These are phyloP conservation scores for Calonectria naviculata DNA, from an alignment of 2,329 filamentous ascomycete genomes.

Conservation along the genomic window DNA sequence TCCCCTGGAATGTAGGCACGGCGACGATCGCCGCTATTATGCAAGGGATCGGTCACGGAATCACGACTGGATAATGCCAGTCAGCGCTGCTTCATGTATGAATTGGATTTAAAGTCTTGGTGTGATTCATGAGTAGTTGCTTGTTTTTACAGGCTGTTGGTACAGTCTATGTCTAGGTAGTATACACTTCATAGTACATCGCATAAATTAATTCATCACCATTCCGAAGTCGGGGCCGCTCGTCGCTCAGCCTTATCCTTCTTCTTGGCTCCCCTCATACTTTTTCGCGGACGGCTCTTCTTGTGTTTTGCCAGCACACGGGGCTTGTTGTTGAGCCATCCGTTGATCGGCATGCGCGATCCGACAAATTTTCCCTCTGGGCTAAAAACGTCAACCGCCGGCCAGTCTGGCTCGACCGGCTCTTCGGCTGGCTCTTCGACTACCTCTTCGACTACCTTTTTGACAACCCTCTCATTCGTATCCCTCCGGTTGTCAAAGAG, in stretches of 20 bases:
- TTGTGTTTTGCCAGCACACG: constrained; percentile 59
- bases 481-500: constrained; percentile 43
- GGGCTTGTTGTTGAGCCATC: constrained; percentile 72
- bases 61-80: neutral
- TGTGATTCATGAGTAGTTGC: neutral
- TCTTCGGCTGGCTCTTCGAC: constrained; percentile 7
- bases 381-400: constrained; percentile 84
- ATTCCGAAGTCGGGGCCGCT: constrained; percentile 22
- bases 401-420: constrained; percentile 60
- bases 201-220: neutral
- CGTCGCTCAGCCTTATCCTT: constrained; percentile 44
- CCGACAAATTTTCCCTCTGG: constrained; percentile 87
- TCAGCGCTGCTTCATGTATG: neutral
- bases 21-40: neutral
- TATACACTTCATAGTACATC: constrained; percentile 2
- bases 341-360: constrained; percentile 75
- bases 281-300: constrained; percentile 70
- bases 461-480: neutral
- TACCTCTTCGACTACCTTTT: constrained; percentile 25
- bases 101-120: neutral
- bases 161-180: constrained; percentile 10
- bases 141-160: constrained; percentile 8
- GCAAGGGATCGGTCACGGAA: neutral
- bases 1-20: constrained; percentile 5
- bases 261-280: constrained; percentile 74